Evolutionary conservation across 495 filamentous ascomycete genomes (phyloP), one percentile per base, ranked within the genome.

Genomic region (Talaromyces wortmannii): DNA sequence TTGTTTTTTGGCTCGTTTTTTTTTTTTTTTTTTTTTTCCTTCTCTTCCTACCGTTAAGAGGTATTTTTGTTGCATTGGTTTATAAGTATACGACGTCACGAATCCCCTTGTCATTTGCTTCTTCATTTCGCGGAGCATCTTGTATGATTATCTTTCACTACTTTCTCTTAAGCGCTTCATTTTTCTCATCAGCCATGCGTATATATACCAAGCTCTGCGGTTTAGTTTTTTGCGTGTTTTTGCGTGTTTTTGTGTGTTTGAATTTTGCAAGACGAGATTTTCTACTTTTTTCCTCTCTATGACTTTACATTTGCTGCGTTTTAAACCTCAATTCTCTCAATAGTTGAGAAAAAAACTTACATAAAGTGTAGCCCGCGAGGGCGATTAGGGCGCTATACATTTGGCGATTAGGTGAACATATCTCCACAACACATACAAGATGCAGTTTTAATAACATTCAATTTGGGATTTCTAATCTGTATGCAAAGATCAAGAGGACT

Each of bases 321-420:
- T 11, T 11, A 11, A 43, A 43, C 40, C 13, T 8, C 17, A 3
- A 46, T 15, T 23, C 16, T 15, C 15, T 46, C 11, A 23, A 45
- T 17, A 29, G 16, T 46, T 53, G 40, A 45, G 43, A 31, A 53
- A 45, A 45, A 53, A 45, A n/a, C 23, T 53, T 53, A 46, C 44
- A 7, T 46, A 53, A 16, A 53, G 52, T 53, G 52, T 53, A 53
- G 52, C 52, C 52, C 52, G 52, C 52, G 42, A 53, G 52, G 52
- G 52, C 43, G 52, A 46, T 53, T 53, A 32, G 1, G 8, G 36
- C 36, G 36, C 36, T 40, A 40, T 40, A 8, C 42, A 53, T 45
- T 46, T 29, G 43, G 7, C 12, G 31, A 52, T 43, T 50, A 31
- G 30, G 17, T 29, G 48, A 23, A n/a, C 12, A 23, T 31, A 30